Percentiles rank a stretch among this genome's conserved stretches.
These are phyloP conservation scores for Irpex sp. DNA, from an alignment of 1,284 basidiomycete genomes.

Conservation along the genomic window DNA sequence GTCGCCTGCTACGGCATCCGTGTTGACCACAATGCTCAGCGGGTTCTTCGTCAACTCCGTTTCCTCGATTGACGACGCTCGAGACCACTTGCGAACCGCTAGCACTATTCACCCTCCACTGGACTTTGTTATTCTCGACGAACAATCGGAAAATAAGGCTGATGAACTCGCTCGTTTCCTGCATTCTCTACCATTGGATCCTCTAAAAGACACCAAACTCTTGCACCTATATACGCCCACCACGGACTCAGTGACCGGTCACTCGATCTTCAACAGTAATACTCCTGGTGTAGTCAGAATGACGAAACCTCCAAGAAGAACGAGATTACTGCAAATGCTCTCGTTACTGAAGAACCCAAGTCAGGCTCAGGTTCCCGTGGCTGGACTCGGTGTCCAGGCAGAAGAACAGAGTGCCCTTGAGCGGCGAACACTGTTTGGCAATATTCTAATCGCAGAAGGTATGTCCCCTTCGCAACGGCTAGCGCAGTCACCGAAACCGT, in stretches of 20 bases:
- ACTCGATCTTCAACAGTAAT: constrained; percentile 44
- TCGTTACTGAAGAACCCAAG: constrained; percentile 53
- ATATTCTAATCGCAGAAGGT: constrained; percentile 71
- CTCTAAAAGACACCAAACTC: constrained; percentile 54
- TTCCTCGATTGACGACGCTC: constrained; percentile 42
- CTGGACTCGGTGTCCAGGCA: constrained; percentile 35
- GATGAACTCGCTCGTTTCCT: constrained; percentile 50
- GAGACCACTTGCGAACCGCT: constrained; percentile 36
- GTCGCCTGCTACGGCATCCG: constrained; percentile 51
- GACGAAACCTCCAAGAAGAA: constrained; percentile 65
- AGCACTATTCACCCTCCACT: constrained; percentile 33
- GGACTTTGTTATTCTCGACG: constrained; percentile 65
- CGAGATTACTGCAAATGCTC: constrained; percentile 57
- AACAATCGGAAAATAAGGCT: constrained; percentile 55
- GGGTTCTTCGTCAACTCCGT: constrained; percentile 47
- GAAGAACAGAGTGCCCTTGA: constrained; percentile 42
- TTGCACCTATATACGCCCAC: constrained; percentile 71
- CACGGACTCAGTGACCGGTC: constrained; percentile 46
- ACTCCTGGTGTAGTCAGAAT: constrained; percentile 59
- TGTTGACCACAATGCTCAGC: constrained; percentile 53
- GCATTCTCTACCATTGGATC: constrained; percentile 32
- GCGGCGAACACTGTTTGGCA: constrained; percentile 56
- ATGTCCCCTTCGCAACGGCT: constrained; percentile 8
- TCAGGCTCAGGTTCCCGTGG: constrained; percentile 31
- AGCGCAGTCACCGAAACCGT: not conserved